phyloP scores from a whole-genome alignment of 2,329 filamentous ascomycete genomes.

The Colletotrichum sp. region DNA sequence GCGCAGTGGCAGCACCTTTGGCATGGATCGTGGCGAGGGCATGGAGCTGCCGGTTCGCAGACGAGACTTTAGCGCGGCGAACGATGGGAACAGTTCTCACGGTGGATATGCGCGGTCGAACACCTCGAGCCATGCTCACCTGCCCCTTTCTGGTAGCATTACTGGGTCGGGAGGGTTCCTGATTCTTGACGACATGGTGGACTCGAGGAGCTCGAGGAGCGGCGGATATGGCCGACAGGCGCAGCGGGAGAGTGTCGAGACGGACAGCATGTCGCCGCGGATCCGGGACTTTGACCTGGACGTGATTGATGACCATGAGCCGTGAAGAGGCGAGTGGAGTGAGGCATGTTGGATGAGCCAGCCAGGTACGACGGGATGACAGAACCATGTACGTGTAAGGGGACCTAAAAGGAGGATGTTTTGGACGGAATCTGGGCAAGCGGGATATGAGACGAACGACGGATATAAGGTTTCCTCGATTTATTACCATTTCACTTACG shows the following conservation, averaged over 20 bases:
- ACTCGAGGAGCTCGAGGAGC: conserved; percentile 22
- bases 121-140: conserved; percentile 15
- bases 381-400: neutral
- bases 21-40: conserved; percentile 28
- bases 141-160: conserved; percentile 14
- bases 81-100: conserved; percentile 5
- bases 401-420: neutral
- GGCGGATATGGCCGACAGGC: conserved; percentile 4
- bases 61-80: conserved; percentile 7
- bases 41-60: conserved; percentile 25
- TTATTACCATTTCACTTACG: neutral
- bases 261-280: conserved; percentile 28
- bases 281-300: conserved; percentile 43
- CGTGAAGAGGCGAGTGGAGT: conserved; percentile 9
- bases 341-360: neutral
- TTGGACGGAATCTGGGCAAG: neutral
- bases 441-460: neutral
- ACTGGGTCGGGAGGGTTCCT: conserved; percentile 24
- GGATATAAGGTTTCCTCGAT: neutral
- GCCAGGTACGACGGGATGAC: neutral
- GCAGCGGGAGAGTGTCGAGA: conserved; percentile 23
- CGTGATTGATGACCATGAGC: conserved; percentile 34
- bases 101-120: conserved; percentile 20
- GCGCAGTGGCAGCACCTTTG: conserved; percentile 21
- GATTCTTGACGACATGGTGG: conserved; percentile 27